Evolutionary conservation across 2,329 filamentous ascomycete species (phyloP), one percentile per base, ranked within the genome.

Genomic region (Colletotrichum sp.): DNA sequence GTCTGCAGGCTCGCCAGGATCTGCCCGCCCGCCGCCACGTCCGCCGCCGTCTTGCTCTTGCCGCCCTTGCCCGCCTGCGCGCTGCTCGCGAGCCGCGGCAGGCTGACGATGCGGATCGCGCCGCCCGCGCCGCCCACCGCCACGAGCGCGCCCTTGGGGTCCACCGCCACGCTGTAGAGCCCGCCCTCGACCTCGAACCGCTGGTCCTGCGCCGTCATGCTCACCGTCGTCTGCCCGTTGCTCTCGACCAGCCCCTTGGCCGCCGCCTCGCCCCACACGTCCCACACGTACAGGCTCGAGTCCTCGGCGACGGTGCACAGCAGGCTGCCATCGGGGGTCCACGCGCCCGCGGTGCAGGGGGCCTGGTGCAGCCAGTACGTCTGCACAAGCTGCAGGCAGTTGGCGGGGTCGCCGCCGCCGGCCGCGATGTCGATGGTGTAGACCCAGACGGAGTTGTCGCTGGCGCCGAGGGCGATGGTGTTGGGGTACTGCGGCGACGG

Each of bases 381-480:
- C 87, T 98, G 95, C 7, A 98, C 90, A 82, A 99, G 97, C 80
- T 93, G 93, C 69, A 99, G 89, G 24, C 63, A 67, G 71, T 76
- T 67, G 4, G 74, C 71, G 9, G 94, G 86, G 81, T 87, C 88
- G 66, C 85, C 85, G 39, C 85, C 59, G 78, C 95, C 92, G 74
- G 88, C 88, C 70, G 88, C 88, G 34, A 91, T 87, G 83, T 96
- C 93, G 81, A 99, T 90, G n/a, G 93, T 93, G 87, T 98, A 98
- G 12, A 99, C 94, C 97, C 97, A 99, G 57, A 98, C 96, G 67
- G 93, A 96, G 71, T 97, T 97, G 83, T 99, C 96, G 43, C 91
- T 94, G 39, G 96, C 96, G 73, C 97, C 97, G 9, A 99, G 87
- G 0, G 97, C 97, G 77, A 99, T 83, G 10, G 95, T 93, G 86